Evolutionary conservation across 495 filamentous ascomycete species (phyloP).

Genomic region (Parathielavia appendiculata): DNA sequence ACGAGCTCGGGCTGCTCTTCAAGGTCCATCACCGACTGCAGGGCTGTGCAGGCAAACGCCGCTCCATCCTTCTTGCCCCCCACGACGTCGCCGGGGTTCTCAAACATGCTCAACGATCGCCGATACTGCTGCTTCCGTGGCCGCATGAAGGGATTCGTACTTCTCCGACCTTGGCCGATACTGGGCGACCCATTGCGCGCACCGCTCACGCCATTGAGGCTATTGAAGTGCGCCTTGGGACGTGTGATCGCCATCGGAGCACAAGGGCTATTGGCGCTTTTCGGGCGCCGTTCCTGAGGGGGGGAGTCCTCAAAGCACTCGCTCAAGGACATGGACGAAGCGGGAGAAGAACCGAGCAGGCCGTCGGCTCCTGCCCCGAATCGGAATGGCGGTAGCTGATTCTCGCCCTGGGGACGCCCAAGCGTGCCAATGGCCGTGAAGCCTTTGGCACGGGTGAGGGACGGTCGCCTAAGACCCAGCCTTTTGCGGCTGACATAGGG

Average conservation of each 20-base stretch:
- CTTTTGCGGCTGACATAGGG: slow-evolving; percentile 49
- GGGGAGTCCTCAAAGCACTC: slow-evolving; percentile 80
- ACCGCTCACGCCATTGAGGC: slow-evolving; percentile 38
- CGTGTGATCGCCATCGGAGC: slow-evolving; percentile 50
- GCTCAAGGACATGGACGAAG: slow-evolving; percentile 60
- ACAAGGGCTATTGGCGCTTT: slow-evolving; percentile 52
- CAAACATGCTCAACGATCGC: slow-evolving; percentile 95
- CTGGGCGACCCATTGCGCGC: slow-evolving; percentile 68
- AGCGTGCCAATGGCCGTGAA: slow-evolving; percentile 50
- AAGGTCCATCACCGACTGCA: slow-evolving; percentile 73
- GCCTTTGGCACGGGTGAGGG: slow-evolving; percentile 55
- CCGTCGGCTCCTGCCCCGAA: slow-evolving; percentile 63
- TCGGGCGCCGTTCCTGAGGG: slow-evolving; percentile 59
- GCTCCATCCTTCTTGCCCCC: slow-evolving; percentile 56
- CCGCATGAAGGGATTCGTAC: slow-evolving; percentile 64
- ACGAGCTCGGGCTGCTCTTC: slow-evolving; percentile 60
- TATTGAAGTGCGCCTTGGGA: slow-evolving; percentile 55
- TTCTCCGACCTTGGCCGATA: slow-evolving; percentile 61
- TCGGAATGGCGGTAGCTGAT: slow-evolving; percentile 65
- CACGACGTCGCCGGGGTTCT: slow-evolving; percentile 81
- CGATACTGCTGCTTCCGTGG: slow-evolving; percentile 84
- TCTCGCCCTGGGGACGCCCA: slow-evolving; percentile 47
- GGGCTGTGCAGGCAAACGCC: slow-evolving; percentile 41
- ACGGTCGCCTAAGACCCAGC: slow-evolving; percentile 54
- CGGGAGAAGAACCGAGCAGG: slow-evolving; percentile 33